Evolutionary conservation across 495 filamentous ascomycete genomes (phyloP), one percentile per base, ranked within the genome.

Genomic region (Pseudevernia furfuracea): DNA sequence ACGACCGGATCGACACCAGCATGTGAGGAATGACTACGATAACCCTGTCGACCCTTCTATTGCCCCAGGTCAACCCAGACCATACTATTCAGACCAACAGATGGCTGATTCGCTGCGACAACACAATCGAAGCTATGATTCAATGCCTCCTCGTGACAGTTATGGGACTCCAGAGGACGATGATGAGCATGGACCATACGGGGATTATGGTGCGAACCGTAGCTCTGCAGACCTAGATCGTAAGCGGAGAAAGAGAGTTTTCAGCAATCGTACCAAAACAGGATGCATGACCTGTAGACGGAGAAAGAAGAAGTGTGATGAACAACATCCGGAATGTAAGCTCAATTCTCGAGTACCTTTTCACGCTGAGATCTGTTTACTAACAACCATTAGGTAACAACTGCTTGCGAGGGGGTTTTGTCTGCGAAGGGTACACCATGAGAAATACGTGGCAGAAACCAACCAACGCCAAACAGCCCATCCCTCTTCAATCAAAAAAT

Each of bases 271-370:
- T 61, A 97, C 94, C 23, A 97, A 97, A 78, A 97, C 94, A 39
- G 94, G 94, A 23, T 98, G 94, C 73, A 89, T 96, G 78, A 98
- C 94, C 36, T 98, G 94, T 74, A 82, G 94, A 61, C 84, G 87
- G 69, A 84, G 94, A 56, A 98, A 98, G 83, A 98, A 98, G 84
- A 98, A 98, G 75, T 98, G 94, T 72, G 94, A 98, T 71, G 94
- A 98, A 77, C 82, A 82, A 66, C 93, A 96, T 75, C 94, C 94
- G 52, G 88, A 92, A 79, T 98, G 94, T 96, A 69, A 78, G 80
- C 77, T 28, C 52, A 36, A n/a, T 44, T 23, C 52, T 57, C 28
- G 23, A 43, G 21, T 25, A 1, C 0, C 0, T 1, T 36, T 4
- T 19, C 14, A 43, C 10, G 15, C 25, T 41, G 25, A 23, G n/a